phyloP scores from a whole-genome alignment of 2,329 filamentous ascomycete species.

The Venturiaceae sp. region DNA sequence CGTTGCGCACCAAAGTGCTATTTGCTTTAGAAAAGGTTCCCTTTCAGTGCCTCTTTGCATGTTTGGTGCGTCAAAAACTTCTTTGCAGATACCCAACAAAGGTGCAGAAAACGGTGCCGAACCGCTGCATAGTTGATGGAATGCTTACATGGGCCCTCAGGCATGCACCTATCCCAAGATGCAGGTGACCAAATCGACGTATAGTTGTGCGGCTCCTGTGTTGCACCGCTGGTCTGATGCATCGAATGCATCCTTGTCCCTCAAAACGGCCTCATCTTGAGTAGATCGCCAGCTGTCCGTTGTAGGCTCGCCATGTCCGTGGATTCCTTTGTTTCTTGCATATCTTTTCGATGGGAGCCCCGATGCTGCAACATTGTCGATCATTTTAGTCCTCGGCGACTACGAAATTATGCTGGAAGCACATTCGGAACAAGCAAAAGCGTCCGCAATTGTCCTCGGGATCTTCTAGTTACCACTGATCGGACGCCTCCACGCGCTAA shows the following conservation, averaged over 20 bases:
- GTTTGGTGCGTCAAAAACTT: not conserved
- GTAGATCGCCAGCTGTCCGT: not conserved
- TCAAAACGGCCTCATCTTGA: not conserved
- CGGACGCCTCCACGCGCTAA: too few species aligned
- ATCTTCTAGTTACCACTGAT: too few species aligned
- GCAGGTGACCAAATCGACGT: too few species aligned
- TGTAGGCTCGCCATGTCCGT: not conserved
- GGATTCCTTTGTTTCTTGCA: not conserved
- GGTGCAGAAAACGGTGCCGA: not conserved
- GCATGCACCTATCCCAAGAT: not conserved
- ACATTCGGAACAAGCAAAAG: too few species aligned
- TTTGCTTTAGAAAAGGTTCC: not conserved
- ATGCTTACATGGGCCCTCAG: not conserved
- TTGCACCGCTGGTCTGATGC: not conserved
- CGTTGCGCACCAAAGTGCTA: not conserved
- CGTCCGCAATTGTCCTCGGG: too few species aligned
- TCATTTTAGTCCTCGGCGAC: not conserved
- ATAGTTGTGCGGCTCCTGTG: not conserved
- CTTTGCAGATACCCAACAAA: not conserved
- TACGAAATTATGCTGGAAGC: too few species aligned
- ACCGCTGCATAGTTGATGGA: not conserved
- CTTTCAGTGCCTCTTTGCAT: not conserved
- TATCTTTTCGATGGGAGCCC: too few species aligned
- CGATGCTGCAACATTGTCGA: not conserved
- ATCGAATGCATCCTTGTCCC: not conserved